These are phyloP conservation scores for Pythium periplocum DNA, from an alignment of 352 stramenopile genomes.

Conservation along the genomic window DNA sequence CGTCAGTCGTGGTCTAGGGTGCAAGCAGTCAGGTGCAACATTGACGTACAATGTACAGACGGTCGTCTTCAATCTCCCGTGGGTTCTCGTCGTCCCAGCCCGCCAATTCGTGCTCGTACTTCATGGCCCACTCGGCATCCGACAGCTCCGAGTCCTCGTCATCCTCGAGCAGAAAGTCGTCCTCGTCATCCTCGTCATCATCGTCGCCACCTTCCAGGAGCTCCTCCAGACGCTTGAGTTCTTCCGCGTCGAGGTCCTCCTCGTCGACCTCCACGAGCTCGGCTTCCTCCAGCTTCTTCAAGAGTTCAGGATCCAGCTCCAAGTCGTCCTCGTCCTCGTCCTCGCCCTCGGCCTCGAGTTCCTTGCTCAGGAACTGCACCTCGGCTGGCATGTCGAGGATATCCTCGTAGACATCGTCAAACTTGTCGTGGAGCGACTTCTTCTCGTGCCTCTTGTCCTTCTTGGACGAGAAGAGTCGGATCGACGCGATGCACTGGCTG, in stretches of 20 bases:
- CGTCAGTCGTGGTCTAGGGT: background rate
- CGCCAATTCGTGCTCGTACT: conserved; percentile 63
- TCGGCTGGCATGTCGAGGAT: conserved; percentile 43
- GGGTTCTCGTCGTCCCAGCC: conserved; percentile 36
- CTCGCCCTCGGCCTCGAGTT: conserved; percentile 26
- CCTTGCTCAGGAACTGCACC: conserved; percentile 58
- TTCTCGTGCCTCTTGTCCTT: conserved; percentile 62
- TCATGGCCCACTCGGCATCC: conserved; percentile 51
- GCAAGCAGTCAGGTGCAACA: background rate
- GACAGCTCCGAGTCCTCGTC: conserved; percentile 39
- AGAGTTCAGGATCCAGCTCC: conserved; percentile 27
- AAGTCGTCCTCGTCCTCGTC: conserved; percentile 19
- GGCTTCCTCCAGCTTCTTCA: conserved; percentile 15
- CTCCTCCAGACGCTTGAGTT: conserved; percentile 21
- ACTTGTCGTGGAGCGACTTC: conserved; percentile 51
- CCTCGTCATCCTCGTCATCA: conserved; percentile 21
- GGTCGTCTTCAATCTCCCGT: conserved; percentile 47
- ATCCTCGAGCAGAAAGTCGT: conserved; percentile 15
- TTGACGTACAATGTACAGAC: conserved; percentile 56
- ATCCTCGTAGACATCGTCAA: conserved; percentile 42
- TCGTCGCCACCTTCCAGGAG: conserved; percentile 8
- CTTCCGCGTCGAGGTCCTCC: conserved; percentile 22
- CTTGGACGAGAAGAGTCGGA: conserved; percentile 35
- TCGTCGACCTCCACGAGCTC: conserved; percentile 14
- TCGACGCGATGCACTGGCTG: too few species aligned